Evolutionary conservation across 1,284 basidiomycete genomes (phyloP), one percentile per base, ranked within the genome.

Genomic region (Ceratobasidium sp.): DNA sequence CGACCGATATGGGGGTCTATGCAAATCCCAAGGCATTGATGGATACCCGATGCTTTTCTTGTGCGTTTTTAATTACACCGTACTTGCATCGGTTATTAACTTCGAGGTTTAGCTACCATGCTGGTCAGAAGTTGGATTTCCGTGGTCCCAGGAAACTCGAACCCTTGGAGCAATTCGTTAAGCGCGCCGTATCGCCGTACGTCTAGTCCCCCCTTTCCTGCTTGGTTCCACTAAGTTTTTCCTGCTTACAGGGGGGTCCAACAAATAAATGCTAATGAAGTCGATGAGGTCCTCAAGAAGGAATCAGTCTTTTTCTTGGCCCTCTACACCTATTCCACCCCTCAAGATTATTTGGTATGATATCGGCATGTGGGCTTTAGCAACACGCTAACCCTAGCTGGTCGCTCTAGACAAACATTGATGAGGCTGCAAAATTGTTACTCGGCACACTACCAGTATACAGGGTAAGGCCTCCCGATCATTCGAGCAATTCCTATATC

Each of bases 11-110:
- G 85, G 86, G 40, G 82, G 86, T 0, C 82, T 96, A 2, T 98
- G 96, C 83, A 85, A 86, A 51, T 81, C 84, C 7, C 86, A 95
- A 77, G 88, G 87, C 6, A 86, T 98, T 29, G 82, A 87, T 46
- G 94, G 93, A 3, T 98, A 92, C 83, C 96, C 96, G 0, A 94
- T 91, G 69, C 84, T 97, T 46, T 85, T 90, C 59, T 92, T 92
- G 85, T 94, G 88, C 62, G 87, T 85, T 4, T 82, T 79, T 7
- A 80, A 85, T 15, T 44, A 34, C 25, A 73, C 37, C 2, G 22
- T 29, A 19, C 56, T 19, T 61, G 44, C 29, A 32, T 34, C 87
- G 85, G 82, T 82, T 17, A 17, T 68, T 77, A 25, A 64, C 51
- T 29, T 17, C 2, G 17, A 22, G 15, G 15, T 6, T 6, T 77